phyloP scores from a whole-genome alignment of 192 early-diverging fungal species.

The Pilaira anomala region DNA sequence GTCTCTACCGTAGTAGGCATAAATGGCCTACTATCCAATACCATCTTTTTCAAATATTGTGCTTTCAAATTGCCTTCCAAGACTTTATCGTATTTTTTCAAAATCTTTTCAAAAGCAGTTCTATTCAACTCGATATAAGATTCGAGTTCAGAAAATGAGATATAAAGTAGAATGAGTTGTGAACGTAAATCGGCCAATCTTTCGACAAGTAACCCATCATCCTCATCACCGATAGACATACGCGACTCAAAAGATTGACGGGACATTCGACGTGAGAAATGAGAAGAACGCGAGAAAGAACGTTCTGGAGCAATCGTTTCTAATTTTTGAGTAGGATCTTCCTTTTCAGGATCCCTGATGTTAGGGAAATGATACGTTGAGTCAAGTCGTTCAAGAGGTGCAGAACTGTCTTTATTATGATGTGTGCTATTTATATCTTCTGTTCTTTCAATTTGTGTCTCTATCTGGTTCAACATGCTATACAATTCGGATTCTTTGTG shows the following conservation, averaged over 20 bases:
- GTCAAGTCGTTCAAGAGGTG: constrained; percentile 1
- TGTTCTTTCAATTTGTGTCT: neutral
- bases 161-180: constrained; percentile 30
- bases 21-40: constrained; percentile 57
- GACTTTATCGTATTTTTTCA: constrained; percentile 92
- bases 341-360: neutral
- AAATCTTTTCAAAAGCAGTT: constrained; percentile 83
- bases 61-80: constrained; percentile 47
- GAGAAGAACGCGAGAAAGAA: neutral
- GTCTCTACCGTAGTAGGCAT: constrained; percentile 44
- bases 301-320: neutral
- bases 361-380: constrained; percentile 1
- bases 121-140: constrained; percentile 80
- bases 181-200: constrained; percentile 21
- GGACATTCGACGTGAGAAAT: constrained; percentile 1
- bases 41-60: constrained; percentile 42
- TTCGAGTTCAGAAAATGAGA: constrained; percentile 72
- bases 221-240: neutral
- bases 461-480: constrained; percentile 46
- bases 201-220: constrained; percentile 9
- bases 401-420: neutral
- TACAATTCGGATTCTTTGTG: constrained; percentile 61
- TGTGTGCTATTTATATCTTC: neutral
- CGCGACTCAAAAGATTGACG: constrained; percentile 27
- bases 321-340: neutral